Percentiles rank a stretch among this genome's conserved stretches.
Conservation (phyloP, 176 grass and related monocot genomes). For the Cenchrus fungigraminus region DNA sequence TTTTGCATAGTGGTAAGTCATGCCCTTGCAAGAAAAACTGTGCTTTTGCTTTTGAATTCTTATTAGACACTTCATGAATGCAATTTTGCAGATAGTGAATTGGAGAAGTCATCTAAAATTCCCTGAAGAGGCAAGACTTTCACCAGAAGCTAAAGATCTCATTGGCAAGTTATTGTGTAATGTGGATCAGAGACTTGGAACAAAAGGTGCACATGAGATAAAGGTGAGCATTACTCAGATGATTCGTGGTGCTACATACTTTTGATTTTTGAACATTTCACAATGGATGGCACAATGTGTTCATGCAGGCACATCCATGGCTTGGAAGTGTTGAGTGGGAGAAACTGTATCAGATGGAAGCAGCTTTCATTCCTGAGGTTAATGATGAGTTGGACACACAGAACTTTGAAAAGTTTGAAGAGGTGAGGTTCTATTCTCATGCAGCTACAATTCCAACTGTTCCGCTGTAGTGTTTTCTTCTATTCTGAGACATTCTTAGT, state of each 20-base stretch:
- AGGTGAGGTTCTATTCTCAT: constrained; percentile 49
- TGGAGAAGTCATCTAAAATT: constrained; percentile 97
- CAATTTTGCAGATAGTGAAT: constrained; percentile 78
- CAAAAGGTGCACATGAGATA: constrained; percentile 92
- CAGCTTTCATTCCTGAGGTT: constrained; percentile 85
- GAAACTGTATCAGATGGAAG: constrained; percentile 88
- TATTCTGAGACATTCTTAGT: background rate
- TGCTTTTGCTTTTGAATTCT: constrained; percentile 16
- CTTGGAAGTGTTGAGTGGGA: constrained; percentile 73
- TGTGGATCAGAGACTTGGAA: constrained; percentile 83
- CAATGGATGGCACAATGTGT: constrained; percentile 13
- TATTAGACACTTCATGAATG: constrained; percentile 7
- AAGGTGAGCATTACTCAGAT: constrained; percentile 48
- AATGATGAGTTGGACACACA: constrained; percentile 83
- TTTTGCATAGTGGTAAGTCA: constrained; percentile 25
- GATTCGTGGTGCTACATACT: background rate
- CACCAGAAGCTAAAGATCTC: constrained; percentile 81
- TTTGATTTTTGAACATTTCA: background rate
- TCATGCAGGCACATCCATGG: constrained; percentile 78
- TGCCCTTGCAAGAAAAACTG: background rate
- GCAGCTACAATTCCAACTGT: constrained; percentile 11
- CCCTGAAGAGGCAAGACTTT: constrained; percentile 87
- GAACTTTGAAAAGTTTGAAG: constrained; percentile 89
- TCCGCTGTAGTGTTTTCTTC: background rate
- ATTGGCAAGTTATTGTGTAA: constrained; percentile 83